These are phyloP conservation scores for Fonsecaea pedrosoi DNA, from an alignment of 2,329 filamentous ascomycete species.

Conservation along the genomic window DNA sequence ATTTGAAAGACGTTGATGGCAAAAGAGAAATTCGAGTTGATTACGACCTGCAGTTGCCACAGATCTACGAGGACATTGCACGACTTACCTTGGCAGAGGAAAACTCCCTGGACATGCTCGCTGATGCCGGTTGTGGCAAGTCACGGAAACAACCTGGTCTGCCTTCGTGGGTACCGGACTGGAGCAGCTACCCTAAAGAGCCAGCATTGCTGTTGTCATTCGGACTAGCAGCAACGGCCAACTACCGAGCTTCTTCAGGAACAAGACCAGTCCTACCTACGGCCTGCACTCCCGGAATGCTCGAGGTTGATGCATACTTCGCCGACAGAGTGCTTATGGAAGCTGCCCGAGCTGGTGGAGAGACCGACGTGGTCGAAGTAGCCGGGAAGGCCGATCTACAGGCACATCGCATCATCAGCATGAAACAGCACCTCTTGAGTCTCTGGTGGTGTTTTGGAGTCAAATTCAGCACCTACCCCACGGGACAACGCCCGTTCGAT, in stretches of 20 bases:
- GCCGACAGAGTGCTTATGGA: background rate
- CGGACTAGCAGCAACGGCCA: background rate
- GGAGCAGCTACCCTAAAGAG: conserved; percentile 1
- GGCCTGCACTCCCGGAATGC: background rate
- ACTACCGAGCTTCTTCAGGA: background rate
- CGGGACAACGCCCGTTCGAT: conserved; percentile 1
- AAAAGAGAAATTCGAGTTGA: background rate
- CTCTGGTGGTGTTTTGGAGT: conserved; percentile 1
- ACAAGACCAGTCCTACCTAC: background rate
- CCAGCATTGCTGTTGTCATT: background rate
- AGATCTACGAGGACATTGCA: background rate
- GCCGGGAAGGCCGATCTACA: background rate
- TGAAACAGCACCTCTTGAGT: conserved; percentile 1
- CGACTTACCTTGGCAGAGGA: background rate
- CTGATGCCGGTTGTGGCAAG: background rate
- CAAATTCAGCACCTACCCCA: conserved; percentile 1
- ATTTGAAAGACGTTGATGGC: background rate
- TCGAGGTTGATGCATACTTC: conserved; percentile 1
- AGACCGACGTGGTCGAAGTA: background rate
- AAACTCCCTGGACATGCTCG: background rate
- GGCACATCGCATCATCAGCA: background rate
- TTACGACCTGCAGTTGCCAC: background rate
- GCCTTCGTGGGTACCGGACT: background rate
- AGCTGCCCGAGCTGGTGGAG: background rate
- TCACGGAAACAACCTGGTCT: conserved; percentile 1